These are phyloP conservation scores for Rubroboletus satanas DNA, from an alignment of 768 basidiomycete genomes.

Conservation along the genomic window DNA sequence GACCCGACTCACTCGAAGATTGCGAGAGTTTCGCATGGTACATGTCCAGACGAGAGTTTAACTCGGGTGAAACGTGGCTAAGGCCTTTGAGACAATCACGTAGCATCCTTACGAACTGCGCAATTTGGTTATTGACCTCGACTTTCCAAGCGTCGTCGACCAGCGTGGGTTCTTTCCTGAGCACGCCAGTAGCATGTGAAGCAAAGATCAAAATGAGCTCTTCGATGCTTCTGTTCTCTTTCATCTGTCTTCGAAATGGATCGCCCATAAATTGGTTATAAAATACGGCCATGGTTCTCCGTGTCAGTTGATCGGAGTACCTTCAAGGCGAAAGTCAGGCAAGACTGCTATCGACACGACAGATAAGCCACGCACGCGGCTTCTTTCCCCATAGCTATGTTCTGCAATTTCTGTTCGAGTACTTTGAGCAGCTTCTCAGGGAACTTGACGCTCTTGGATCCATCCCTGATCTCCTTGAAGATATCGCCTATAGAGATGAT, in stretches of 20 bases:
- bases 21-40: conserved; percentile 80
- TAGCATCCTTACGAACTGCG: conserved; percentile 81
- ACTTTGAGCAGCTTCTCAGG: conserved; percentile 92
- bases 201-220: conserved; percentile 97
- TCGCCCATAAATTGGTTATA: conserved; percentile 88
- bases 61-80: conserved; percentile 79
- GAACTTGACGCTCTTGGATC: conserved; percentile 84
- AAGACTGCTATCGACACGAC: conserved; percentile 1
- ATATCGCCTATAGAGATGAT: conserved; percentile 67
- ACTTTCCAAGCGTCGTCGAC: conserved; percentile 88
- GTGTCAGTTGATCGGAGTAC: conserved; percentile 85
- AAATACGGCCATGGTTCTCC: conserved; percentile 88
- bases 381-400: conserved; percentile 92
- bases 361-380: conserved; percentile 57
- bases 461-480: conserved; percentile 74
- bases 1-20: conserved; percentile 59
- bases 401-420: conserved; percentile 83
- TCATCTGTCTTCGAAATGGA: conserved; percentile 83
- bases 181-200: conserved; percentile 78
- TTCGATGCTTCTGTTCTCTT: conserved; percentile 95
- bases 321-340: conserved; percentile 36
- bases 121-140: conserved; percentile 90
- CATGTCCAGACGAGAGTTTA: conserved; percentile 75
- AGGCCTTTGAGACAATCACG: conserved; percentile 71
- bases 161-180: conserved; percentile 86